These are phyloP conservation scores for Goniomonas avonlea DNA, from an alignment of 78 protist species.

Conservation along the genomic window DNA sequence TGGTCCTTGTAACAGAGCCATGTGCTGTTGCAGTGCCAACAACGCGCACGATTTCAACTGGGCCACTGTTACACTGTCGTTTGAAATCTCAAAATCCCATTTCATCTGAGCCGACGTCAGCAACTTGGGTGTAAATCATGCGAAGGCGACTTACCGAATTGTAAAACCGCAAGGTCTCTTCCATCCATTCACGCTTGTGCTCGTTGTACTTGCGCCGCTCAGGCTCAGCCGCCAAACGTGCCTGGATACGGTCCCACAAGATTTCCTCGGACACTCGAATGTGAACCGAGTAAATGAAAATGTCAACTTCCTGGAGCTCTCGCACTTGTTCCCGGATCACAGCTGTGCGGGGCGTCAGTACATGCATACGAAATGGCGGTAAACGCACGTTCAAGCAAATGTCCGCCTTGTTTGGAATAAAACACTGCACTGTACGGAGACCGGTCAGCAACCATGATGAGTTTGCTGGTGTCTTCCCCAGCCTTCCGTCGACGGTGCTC, in stretches of 20 bases:
- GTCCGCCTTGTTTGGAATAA: slow-evolving; percentile 20
- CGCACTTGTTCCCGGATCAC: slow-evolving; percentile 16
- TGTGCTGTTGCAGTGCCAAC: too few species aligned
- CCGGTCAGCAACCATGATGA: slow-evolving; percentile 40
- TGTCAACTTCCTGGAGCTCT: not conserved
- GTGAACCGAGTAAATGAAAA: slow-evolving; percentile 25
- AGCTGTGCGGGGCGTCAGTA: too few species aligned
- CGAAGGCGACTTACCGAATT: too few species aligned
- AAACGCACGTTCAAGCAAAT: slow-evolving; percentile 26
- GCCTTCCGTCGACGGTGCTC: too few species aligned
- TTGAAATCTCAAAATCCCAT: too few species aligned
- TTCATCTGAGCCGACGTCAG: too few species aligned
- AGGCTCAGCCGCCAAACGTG: slow-evolving; percentile 29
- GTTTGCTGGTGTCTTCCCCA: too few species aligned
- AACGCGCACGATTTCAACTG: too few species aligned
- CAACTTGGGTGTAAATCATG: too few species aligned
- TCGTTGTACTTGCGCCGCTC: slow-evolving; percentile 27
- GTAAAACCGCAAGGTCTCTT: not conserved
- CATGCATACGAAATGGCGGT: too few species aligned
- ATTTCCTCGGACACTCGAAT: not conserved
- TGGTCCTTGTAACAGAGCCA: too few species aligned
- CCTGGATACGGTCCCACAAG: slow-evolving; percentile 34
- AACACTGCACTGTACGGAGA: slow-evolving; percentile 44
- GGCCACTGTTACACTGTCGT: too few species aligned
- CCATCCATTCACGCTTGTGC: slow-evolving; percentile 34